Evolutionary conservation across 2,329 filamentous ascomycete genomes (phyloP).

Genomic region (Xylaria multiplex): DNA sequence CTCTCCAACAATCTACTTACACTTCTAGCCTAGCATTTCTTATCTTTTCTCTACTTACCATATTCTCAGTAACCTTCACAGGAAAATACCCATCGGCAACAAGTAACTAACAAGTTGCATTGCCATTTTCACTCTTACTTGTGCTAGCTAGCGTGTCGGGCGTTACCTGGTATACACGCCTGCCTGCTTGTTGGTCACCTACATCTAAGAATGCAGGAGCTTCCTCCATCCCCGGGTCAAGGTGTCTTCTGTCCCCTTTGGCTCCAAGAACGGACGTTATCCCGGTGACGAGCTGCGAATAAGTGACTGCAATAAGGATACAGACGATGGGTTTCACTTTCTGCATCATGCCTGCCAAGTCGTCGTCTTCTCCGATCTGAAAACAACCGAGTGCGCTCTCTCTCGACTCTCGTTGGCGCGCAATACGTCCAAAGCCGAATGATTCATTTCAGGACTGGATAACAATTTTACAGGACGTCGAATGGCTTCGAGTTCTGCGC

Average conservation of each 20-base stretch:
- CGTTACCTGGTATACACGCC: neutral
- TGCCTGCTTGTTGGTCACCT: slow-evolving; percentile 8
- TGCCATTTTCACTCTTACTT: slow-evolving; percentile 36
- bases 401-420: slow-evolving; percentile 36
- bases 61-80: slow-evolving; percentile 7
- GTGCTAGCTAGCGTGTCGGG: slow-evolving; percentile 11
- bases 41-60: slow-evolving; percentile 8
- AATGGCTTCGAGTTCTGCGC: slow-evolving; percentile 41
- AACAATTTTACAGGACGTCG: slow-evolving; percentile 36
- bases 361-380: slow-evolving; percentile 33
- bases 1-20: slow-evolving; percentile 14
- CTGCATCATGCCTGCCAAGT: slow-evolving; percentile 35
- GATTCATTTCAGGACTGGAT: slow-evolving; percentile 38
- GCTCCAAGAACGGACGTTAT: slow-evolving; percentile 15
- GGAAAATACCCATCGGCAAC: slow-evolving; percentile 2
- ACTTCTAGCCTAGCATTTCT: slow-evolving; percentile 7
- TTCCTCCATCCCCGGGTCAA: slow-evolving; percentile 13
- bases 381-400: slow-evolving; percentile 26
- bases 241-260: slow-evolving; percentile 14
- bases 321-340: slow-evolving; percentile 33
- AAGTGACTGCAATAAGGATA: slow-evolving; percentile 28
- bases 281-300: slow-evolving; percentile 25
- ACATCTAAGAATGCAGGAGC: slow-evolving; percentile 27
- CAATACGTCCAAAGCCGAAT: slow-evolving; percentile 47
- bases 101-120: slow-evolving; percentile 21